These are phyloP conservation scores for Apocynum venetum DNA, from an alignment of 257 asterid genomes.

Conservation along the genomic window DNA sequence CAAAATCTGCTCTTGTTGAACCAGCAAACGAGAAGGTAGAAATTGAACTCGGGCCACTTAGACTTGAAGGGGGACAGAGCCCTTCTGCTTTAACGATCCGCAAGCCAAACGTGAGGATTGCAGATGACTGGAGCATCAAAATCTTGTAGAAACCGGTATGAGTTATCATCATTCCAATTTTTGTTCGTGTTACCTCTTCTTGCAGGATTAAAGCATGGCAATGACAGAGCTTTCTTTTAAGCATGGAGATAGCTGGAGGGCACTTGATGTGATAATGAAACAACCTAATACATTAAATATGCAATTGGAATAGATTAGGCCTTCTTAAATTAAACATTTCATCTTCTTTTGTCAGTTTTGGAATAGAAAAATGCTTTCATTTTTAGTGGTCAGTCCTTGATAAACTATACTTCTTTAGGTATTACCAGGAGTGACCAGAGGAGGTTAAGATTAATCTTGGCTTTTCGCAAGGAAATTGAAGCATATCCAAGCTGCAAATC, in stretches of 20 bases:
- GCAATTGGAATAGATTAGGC: constrained; percentile 6
- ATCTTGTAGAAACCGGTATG: constrained; percentile 34
- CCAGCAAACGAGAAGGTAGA: constrained; percentile 51
- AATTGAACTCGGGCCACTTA: constrained; percentile 60
- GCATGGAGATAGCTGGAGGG: background rate
- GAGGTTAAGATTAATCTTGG: background rate
- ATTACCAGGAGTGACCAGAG: background rate
- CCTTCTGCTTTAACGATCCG: constrained; percentile 56
- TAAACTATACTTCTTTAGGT: background rate
- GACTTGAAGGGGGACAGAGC: constrained; percentile 41
- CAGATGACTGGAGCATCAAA: constrained; percentile 68
- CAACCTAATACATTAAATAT: background rate
- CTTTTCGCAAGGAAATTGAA: background rate
- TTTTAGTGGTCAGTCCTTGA: background rate
- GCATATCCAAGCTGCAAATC: no score
- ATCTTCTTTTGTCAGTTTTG: background rate
- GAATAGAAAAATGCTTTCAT: background rate
- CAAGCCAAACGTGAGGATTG: constrained; percentile 63
- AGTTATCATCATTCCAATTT: background rate
- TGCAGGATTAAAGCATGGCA: background rate
- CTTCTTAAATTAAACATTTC: background rate
- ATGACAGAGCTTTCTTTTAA: background rate
- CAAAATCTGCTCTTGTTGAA: constrained; percentile 56
- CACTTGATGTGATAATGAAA: background rate
- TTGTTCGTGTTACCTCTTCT: background rate